These are phyloP conservation scores for Sicyos edulis DNA, from an alignment of 306 rosid genomes.

Conservation along the genomic window DNA sequence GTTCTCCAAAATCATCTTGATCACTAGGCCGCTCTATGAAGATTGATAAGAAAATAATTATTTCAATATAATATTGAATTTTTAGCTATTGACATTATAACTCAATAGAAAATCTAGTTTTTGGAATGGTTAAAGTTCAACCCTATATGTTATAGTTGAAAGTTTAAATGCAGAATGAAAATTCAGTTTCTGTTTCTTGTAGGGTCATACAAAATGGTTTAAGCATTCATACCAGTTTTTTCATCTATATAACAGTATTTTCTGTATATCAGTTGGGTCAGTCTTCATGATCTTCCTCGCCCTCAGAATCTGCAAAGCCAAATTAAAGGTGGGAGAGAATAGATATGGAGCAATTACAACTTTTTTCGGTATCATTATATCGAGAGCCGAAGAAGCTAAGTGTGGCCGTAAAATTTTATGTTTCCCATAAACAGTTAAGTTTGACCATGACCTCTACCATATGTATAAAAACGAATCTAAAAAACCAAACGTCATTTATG, in stretches of 20 bases:
- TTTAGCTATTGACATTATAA: not conserved
- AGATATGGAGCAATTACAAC: not conserved
- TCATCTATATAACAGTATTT: slow-evolving; percentile 1
- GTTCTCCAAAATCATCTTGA: no score
- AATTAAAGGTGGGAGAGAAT: not conserved
- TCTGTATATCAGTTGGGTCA: slow-evolving; percentile 33
- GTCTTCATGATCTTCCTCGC: slow-evolving; percentile 81
- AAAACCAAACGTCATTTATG: slow-evolving; percentile 9
- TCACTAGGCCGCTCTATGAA: no score
- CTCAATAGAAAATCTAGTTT: not conserved
- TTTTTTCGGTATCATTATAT: not conserved
- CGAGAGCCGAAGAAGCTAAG: not conserved
- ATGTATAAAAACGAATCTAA: not conserved
- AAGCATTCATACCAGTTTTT: not conserved
- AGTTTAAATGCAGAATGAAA: slow-evolving; percentile 2
- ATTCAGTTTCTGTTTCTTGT: no score
- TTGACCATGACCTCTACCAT: slow-evolving; percentile 2
- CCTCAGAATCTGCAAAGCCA: slow-evolving; percentile 70
- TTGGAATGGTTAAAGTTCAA: not conserved
- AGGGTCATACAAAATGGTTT: not conserved
- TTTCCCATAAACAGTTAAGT: not conserved
- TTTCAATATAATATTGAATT: not conserved
- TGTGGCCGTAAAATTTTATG: not conserved
- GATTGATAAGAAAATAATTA: not conserved
- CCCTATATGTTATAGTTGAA: not conserved